Base-by-base conservation (phyloP, 805 yeast species). In the Teunomyces tritomae region DNA sequence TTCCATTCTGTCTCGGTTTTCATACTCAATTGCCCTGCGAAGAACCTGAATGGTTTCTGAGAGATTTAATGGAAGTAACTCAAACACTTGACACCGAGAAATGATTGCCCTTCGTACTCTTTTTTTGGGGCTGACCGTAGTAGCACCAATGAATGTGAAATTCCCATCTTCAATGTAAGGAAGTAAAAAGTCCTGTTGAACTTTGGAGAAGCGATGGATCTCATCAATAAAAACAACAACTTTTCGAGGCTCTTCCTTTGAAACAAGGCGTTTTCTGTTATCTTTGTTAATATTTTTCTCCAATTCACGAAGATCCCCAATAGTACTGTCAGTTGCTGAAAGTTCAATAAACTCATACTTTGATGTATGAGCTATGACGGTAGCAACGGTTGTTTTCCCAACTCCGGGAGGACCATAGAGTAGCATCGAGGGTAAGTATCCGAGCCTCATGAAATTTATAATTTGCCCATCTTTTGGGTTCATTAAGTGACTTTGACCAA, bases 361-460 rank as follows among this genome's bases (percentile, higher is more conserved):
- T 1, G 81, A 68, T n/a, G 73, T 67, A 11, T 67, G 59, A 0
- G 90, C 84, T n/a, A 87, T 66, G 30, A 85, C 77, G 35, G 77
- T 55, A 0, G 96, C 94, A 26, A 94, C 62, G 0, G 97, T 85
- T 0, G 99, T 94, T 61, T 94, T 94, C 74, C 94, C 92, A 2
- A 89, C 91, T 0, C 99, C 99, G 1, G 97, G 96, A 0, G 96
- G 96, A 0, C 99, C 99, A 87, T 94, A 87, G 4, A 94, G 68
- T 1, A 94, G 82, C 82, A 94, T 76, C 0, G 97, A 89, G 1
- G 97, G 97, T 6, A 87, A 71, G 41, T 74, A 71, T n/a, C 85
- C 80, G 65, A 77, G 67, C 32, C 77, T 74, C 1, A 91, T 73
- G 50, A 87, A 87, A 39, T 83, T 83, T 26, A 82, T 68, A 2